Evolutionary conservation across 179 eudicot genomes (phyloP), one percentile per base, ranked within the genome.

Genomic region (Patellifolia procumbens): DNA sequence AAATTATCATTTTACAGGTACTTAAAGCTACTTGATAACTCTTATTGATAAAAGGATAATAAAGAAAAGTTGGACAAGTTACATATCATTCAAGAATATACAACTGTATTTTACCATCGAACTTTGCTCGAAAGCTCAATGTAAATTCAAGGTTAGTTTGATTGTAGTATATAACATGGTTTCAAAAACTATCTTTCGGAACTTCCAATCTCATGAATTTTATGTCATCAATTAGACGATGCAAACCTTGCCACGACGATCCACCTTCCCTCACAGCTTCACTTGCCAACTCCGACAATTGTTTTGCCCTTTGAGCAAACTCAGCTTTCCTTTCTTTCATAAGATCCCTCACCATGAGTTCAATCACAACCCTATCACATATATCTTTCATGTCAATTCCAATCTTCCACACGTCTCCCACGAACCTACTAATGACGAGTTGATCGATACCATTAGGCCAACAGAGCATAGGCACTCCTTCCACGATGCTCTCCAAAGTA

Each of bases 191-290:
- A 42, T 1, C 46, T 7, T 39, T 39, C 9, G 51, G 48, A 12
- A 37, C 53, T 43, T 67, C 35, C 68, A 82, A 56, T 67, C 74
- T 82, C 85, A 75, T 79, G 19, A 58, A 56, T 51, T 58, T 82
- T 9, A 82, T 79, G 72, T 82, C 82, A 20, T 79, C 77, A 58
- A 82, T 79, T 7, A 82, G 74, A 48, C 80, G 82, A 62, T 79
- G 77, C 24, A 82, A 65, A 48, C 59, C 85, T 31, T 56, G 46
- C 79, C 82, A 75, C 0, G 82, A 82, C 4, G 82, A 79, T 8
- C 85, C 85, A 26, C 66, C 82, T 67, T 79, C 65, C 37, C 35
- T 35, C 15, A 82, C 82, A 65, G 85, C 77, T 71, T 79, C 24
- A 58, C 12, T 46, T 45, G 80, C 85, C 42, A 60, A 49, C 55